Conservation (phyloP, 2,329 filamentous ascomycete genomes). For the Apiospora hydei region DNA sequence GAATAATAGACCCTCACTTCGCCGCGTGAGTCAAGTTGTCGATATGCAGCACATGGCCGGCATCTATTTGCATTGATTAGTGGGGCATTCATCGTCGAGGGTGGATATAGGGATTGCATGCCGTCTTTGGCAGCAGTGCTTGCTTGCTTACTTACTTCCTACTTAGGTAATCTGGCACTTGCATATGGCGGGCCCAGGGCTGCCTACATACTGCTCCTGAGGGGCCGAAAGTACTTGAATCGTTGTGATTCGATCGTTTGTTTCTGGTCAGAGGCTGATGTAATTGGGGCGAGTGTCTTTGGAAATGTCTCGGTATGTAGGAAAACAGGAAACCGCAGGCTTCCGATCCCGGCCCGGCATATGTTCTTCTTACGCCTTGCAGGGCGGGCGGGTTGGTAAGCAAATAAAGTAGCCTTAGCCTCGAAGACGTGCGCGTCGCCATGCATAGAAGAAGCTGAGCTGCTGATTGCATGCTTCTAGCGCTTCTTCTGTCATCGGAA, state of each 20-base stretch:
- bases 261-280: background rate
- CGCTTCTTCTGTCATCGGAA: background rate
- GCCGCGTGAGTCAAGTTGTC: background rate
- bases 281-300: background rate
- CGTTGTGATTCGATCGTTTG: background rate
- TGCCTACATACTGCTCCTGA: background rate
- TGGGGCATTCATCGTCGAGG: background rate
- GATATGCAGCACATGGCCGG: background rate
- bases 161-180: background rate
- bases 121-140: background rate
- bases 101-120: background rate
- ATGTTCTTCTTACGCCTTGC: background rate
- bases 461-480: background rate
- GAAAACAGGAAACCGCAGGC: no score
- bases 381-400: background rate
- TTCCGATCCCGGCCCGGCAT: background rate
- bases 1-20: background rate
- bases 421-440: background rate
- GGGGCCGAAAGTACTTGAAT: background rate
- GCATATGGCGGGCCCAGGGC: background rate
- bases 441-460: background rate
- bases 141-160: background rate
- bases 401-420: background rate
- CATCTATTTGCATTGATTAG: constrained; percentile 5
- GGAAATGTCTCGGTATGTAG: background rate